Conservation (phyloP, 257 asterid genomes). For the Plantago elongata region DNA sequence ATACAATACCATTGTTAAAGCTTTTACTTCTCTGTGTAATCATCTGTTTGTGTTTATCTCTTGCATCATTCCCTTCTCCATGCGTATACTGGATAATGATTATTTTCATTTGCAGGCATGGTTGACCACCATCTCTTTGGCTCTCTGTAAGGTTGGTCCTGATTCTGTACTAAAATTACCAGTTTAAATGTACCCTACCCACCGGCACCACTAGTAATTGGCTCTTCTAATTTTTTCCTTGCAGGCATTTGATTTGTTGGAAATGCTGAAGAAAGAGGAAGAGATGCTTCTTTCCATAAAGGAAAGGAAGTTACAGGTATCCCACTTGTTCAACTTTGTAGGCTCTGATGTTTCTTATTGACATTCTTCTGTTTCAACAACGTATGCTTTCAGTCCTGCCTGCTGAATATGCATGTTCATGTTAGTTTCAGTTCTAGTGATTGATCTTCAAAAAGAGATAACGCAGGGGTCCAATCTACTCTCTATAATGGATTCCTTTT, state of each 20-base stretch:
- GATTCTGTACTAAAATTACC: conserved; percentile 12
- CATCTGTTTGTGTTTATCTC: background rate
- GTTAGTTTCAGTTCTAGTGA: too few species aligned
- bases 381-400: background rate
- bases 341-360: background rate
- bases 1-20: background rate
- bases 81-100: conserved; percentile 12
- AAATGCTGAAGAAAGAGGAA: conserved; percentile 92
- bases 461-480: too few species aligned
- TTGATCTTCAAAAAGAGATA: too few species aligned
- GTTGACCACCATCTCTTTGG: conserved; percentile 74
- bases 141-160: conserved; percentile 77
- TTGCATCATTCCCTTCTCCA: background rate
- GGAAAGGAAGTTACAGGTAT: conserved; percentile 76
- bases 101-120: conserved; percentile 62
- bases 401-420: conserved; percentile 3
- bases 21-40: background rate
- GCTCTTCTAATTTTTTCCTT: conserved; percentile 18
- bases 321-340: conserved; percentile 18
- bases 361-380: background rate
- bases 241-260: conserved; percentile 90
- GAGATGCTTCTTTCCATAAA: conserved; percentile 74
- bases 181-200: background rate
- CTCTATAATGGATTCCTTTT: too few species aligned
- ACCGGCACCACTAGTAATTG: conserved; percentile 2